Conservation (phyloP, 1,284 basidiomycete species). For the Chiua sp. region DNA sequence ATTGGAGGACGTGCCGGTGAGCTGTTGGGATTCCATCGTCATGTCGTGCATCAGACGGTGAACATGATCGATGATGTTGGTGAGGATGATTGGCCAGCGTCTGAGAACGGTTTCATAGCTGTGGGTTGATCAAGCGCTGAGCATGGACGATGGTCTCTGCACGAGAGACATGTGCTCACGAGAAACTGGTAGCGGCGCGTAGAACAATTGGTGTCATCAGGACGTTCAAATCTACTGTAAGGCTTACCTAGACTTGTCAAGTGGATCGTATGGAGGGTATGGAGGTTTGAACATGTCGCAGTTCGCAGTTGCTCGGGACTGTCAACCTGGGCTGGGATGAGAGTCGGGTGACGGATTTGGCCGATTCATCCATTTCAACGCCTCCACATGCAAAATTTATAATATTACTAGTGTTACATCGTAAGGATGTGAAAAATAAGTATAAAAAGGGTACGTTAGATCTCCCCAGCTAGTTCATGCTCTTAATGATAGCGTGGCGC, state of each 20-base stretch:
- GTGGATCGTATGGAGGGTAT: conserved; percentile 69
- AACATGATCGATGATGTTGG: conserved; percentile 77
- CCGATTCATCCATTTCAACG: no score
- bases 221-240: background rate
- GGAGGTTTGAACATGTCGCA: conserved; percentile 52
- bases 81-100: conserved; percentile 93
- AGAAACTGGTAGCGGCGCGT: conserved; percentile 47
- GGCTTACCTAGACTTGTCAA: conserved; percentile 60
- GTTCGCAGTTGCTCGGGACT: no score
- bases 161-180: conserved; percentile 43
- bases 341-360: no score
- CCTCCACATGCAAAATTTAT: no score
- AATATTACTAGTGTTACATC: no score
- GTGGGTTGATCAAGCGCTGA: conserved; percentile 31
- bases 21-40: conserved; percentile 33
- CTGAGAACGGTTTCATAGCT: conserved; percentile 64
- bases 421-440: no score
- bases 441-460: no score
- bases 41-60: conserved; percentile 62
- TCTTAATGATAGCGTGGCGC: no score
- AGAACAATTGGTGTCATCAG: conserved; percentile 8
- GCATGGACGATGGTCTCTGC: background rate
- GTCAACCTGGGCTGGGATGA: no score
- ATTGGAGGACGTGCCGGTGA: background rate
- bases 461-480: no score